Evolutionary conservation across 192 early-diverging fungal species (phyloP).

Genomic region (Coemansia sp.): DNA sequence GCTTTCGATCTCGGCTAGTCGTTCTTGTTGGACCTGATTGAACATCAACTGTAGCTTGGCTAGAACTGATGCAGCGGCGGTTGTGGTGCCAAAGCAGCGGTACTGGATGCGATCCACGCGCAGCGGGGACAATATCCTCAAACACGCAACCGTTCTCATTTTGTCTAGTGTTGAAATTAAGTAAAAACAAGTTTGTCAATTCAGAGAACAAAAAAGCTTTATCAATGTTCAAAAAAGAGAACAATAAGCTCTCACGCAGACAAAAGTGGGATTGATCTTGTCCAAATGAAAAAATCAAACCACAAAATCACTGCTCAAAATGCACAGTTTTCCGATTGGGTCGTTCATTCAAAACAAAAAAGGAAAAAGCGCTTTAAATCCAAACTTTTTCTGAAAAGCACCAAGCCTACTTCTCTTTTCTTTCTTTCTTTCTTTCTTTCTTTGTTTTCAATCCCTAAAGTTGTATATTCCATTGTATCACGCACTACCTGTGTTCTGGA

Average conservation of each 20-base stretch:
- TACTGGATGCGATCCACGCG: not conserved
- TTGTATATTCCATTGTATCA: not conserved
- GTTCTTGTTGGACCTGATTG: conserved; percentile 23
- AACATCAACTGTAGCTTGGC: conserved; percentile 24
- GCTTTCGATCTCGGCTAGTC: not conserved
- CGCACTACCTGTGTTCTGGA: not conserved
- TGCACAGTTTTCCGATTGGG: too few relatives aligned
- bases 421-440: not conserved
- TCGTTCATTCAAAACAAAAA: not conserved
- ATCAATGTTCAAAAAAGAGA: too few relatives aligned
- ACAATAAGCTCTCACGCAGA: too few relatives aligned
- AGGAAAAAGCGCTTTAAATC: not conserved
- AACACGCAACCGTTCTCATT: not conserved
- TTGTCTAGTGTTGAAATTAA: not conserved
- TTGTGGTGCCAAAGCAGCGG: conserved; percentile 4
- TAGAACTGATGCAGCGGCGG: conserved; percentile 8
- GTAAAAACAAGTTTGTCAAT: too few relatives aligned
- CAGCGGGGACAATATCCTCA: not conserved
- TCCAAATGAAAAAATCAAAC: too few relatives aligned
- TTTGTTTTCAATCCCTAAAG: too few relatives aligned
- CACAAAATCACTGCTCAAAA: too few relatives aligned
- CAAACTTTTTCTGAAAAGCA: too few relatives aligned
- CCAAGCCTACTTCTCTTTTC: too few relatives aligned
- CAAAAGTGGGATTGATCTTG: too few relatives aligned
- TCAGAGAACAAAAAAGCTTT: not conserved